Evolutionary conservation across 2,329 filamentous ascomycete genomes (phyloP).

Genomic region (Alternaria longipes): DNA sequence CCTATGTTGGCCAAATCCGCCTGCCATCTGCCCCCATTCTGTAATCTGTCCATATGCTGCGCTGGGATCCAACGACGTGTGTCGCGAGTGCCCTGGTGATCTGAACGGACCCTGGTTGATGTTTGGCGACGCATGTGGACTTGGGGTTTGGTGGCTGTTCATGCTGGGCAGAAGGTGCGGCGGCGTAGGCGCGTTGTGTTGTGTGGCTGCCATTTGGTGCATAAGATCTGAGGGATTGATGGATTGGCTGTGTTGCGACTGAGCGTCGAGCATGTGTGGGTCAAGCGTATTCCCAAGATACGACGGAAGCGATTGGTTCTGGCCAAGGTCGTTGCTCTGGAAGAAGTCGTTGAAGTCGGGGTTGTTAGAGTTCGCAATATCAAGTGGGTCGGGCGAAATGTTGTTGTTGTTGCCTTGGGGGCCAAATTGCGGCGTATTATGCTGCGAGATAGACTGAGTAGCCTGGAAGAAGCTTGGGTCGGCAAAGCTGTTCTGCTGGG

Average conservation of each 20-base stretch:
- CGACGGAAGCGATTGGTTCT: slow-evolving; percentile 67
- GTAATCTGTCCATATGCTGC: slow-evolving; percentile 65
- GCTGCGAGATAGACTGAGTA: slow-evolving; percentile 58
- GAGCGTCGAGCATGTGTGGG: slow-evolving; percentile 53
- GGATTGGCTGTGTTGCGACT: slow-evolving; percentile 53
- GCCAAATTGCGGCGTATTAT: slow-evolving; percentile 61
- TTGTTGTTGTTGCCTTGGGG: slow-evolving; percentile 52
- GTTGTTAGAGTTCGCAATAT: slow-evolving; percentile 39
- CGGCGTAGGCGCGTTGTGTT: slow-evolving; percentile 61
- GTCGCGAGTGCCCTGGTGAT: slow-evolving; percentile 65
- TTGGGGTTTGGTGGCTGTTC: slow-evolving; percentile 62
- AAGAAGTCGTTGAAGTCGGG: slow-evolving; percentile 63
- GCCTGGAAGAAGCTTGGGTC: slow-evolving; percentile 56
- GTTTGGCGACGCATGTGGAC: slow-evolving; percentile 62
- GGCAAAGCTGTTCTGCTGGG: slow-evolving; percentile 51
- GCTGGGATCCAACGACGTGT: slow-evolving; percentile 69
- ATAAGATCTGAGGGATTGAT: slow-evolving; percentile 59
- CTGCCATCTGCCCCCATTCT: slow-evolving; percentile 68
- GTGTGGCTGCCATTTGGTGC: slow-evolving; percentile 63
- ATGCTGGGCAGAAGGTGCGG: slow-evolving; percentile 66
- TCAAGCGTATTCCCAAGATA: slow-evolving; percentile 63
- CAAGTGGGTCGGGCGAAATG: slow-evolving; percentile 49
- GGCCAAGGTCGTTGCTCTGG: slow-evolving; percentile 61
- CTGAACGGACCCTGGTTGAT: slow-evolving; percentile 63
- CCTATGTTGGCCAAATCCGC: slow-evolving; percentile 78